A percentile compares a stretch with the other conserved stretches of the same genome.
Conservation (phyloP, 1,284 basidiomycete species). For the Sporisorium exsertum region DNA sequence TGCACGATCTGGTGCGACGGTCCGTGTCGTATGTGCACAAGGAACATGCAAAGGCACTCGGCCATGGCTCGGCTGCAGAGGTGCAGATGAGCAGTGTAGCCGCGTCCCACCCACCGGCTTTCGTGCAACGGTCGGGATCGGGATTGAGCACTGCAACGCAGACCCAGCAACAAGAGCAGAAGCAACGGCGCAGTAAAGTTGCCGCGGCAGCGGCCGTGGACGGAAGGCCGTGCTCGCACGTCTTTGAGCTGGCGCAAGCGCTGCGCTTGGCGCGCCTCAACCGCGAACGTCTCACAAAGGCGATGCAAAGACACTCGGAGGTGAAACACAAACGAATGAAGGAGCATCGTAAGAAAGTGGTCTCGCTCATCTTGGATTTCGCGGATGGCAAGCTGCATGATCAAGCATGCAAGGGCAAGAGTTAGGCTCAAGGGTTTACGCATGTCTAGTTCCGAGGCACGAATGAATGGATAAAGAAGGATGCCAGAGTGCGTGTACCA, state of each 20-base stretch:
- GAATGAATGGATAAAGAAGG: background rate
- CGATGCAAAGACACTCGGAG: background rate
- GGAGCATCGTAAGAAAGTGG: conserved; percentile 29
- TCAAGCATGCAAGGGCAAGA: background rate
- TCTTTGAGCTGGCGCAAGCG: conserved; percentile 21
- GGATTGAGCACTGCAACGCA: background rate
- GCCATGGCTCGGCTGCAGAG: background rate
- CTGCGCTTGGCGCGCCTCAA: conserved; percentile 7
- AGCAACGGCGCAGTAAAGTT: background rate
- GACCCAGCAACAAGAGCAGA: background rate
- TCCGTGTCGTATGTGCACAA: conserved; percentile 31
- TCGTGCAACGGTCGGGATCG: background rate
- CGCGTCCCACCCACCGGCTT: background rate
- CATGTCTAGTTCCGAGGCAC: too few species aligned
- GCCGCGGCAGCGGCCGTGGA: background rate
- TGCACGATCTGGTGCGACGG: conserved; percentile 23
- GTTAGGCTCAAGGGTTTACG: background rate
- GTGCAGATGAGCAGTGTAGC: too few species aligned
- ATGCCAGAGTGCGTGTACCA: background rate
- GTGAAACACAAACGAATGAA: conserved; percentile 11
- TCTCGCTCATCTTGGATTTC: conserved; percentile 32
- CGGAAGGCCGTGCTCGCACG: conserved; percentile 5
- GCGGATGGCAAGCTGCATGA: conserved; percentile 34
- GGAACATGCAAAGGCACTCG: conserved; percentile 1
- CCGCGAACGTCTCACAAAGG: conserved; percentile 6